Evolutionary conservation across 169 alveolate species (phyloP), one percentile per base, ranked within the genome.

Genomic region (Toxoplasma gondii): DNA sequence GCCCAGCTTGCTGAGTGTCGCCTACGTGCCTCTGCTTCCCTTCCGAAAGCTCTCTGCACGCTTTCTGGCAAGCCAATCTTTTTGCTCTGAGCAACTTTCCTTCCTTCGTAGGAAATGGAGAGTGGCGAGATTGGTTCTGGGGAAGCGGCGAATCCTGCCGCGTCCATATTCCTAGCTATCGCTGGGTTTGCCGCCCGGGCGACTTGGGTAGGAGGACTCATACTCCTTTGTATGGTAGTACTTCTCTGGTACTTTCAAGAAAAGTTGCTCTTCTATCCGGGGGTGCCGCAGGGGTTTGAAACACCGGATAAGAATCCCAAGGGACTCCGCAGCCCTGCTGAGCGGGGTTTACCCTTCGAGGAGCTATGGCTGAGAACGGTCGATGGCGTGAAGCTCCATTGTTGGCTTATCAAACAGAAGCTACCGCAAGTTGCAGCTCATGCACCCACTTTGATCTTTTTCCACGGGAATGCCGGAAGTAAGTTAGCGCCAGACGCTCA

Each of bases 401-500:
- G 88, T 19, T 93, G 93, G 93, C 91, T 93, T 27, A 58, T 87
- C 34, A 69, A 83, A 41, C 93, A 87, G 91, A 78, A 88, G 53
- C 88, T 38, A 24, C 92, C 95, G 17, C 88, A 31, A n/a, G 49
- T 74, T 74, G 70, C 43, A 9, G 91, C 69, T 34, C 83, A 88
- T 38, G 93, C 91, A n/a, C 95, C 95, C 27, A 94, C 96, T 64
- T n/a, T 94, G 64, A 88, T 94, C 19, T 94, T 86, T 80, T 94
- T 94, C 39, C 96, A 94, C 53, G 96, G 94, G 64, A 94, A 94
- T 64, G 96, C 96, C 31, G 96, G 96, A 53, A 94, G 96, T 88
- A 53, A 54, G 94, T 16, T 22, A 22, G 24, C 54, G 45, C 83
- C 64, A 27, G 43, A 39, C 78, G 34, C 78, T 19, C 34, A 64